Evolutionary conservation across 2,329 filamentous ascomycete species (phyloP), one percentile per base, ranked within the genome.

Genomic region (Ceratocystis destructans): DNA sequence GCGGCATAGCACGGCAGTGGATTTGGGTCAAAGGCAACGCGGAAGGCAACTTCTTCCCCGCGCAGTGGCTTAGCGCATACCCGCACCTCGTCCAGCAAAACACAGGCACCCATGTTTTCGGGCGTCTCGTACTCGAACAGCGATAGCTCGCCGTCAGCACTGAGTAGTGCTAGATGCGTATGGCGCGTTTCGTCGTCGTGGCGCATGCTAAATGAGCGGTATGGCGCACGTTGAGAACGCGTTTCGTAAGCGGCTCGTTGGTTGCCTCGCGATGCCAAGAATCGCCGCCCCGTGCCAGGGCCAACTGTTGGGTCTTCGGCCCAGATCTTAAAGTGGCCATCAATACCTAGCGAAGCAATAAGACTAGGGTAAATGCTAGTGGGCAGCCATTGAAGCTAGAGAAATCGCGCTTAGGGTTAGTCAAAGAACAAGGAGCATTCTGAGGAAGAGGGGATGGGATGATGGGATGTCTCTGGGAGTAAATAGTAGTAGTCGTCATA

Each of bases 311-410:
- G 86, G 75, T 96, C 90, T 77, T 96, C 93, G 68, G 89, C 87
- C 93, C 93, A 97, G 70, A 97, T 81, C 74, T 91, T 90, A 79
- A 95, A 90, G 74, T 87, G 87, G 72, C 93, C 69, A 72, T 96
- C 93, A 72, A 93, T 88, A 69, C 89, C 90, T 68, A 96, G 88
- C 65, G 89, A 96, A 66, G 87, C 92, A 71, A 97, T 80, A 71
- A 96, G 84, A 73, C 94, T 86, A 46, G 84, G 90, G 70, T 94
- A 94, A 68, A 94, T 86, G 69, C 89, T 93, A 0, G 91, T 89
- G 0, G 91, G 90, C 67, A 96, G 89, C 92, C 93, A 97, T 80
- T 94, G 90, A 65, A 96, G 86, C 89, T 93, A 69, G 69, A 70
- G 57, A 64, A 37, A n/a, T 12, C 57, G 67, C 25, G 66, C 64